Conservation (phyloP, 305 asterid genomes). For the Fraxinus paxiana region DNA sequence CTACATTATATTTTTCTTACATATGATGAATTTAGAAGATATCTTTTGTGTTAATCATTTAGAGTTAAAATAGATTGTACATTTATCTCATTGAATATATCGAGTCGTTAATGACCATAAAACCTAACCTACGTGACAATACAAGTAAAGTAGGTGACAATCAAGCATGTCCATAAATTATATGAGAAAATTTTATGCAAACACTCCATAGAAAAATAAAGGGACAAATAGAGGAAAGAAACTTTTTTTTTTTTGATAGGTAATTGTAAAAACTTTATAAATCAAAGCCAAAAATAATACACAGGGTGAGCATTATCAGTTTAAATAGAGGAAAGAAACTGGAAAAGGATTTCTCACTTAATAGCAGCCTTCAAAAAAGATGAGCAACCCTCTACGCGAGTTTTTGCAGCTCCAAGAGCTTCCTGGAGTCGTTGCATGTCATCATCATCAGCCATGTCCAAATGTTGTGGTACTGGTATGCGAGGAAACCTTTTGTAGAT, state of each 20-base stretch:
- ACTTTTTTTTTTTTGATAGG: background rate
- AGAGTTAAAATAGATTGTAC: background rate
- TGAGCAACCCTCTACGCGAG: slow-evolving; percentile 79
- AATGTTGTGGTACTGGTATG: slow-evolving; percentile 73
- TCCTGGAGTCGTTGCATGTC: slow-evolving; percentile 79
- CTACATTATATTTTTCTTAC: background rate
- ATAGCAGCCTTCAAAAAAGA: slow-evolving; percentile 78
- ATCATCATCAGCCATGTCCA: slow-evolving; percentile 70
- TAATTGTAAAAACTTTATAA: too few species aligned
- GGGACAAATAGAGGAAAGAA: slow-evolving; percentile 19
- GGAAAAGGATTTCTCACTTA: slow-evolving; percentile 45
- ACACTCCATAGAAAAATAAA: slow-evolving; percentile 1
- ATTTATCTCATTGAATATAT: background rate
- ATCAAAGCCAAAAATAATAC: too few species aligned
- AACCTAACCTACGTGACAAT: background rate
- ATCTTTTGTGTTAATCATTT: background rate
- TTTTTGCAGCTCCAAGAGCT: slow-evolving; percentile 87
- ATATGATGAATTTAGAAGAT: background rate
- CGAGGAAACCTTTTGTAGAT: slow-evolving; percentile 74
- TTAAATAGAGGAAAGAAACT: slow-evolving; percentile 16
- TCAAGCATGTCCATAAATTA: background rate
- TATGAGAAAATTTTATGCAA: background rate
- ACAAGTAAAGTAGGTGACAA: background rate
- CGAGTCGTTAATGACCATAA: background rate
- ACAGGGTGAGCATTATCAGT: too few species aligned